Conservation (phyloP, 1,284 basidiomycete genomes). For the Ustilago curta region DNA sequence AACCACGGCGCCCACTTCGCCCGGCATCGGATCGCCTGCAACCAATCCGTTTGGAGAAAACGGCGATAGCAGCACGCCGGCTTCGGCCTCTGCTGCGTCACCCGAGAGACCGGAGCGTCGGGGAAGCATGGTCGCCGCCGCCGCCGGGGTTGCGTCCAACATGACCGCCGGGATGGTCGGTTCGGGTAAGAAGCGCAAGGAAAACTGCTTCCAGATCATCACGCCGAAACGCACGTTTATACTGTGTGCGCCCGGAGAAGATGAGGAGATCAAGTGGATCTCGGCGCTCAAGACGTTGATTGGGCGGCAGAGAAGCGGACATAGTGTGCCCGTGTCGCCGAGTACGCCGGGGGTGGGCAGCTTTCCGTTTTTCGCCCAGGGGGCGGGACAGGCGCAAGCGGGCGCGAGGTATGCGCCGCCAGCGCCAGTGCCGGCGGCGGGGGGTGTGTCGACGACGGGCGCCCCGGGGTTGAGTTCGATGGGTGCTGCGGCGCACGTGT, state of each 20-base stretch:
- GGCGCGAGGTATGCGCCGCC: conserved; percentile 9
- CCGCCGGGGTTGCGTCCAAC: conserved; percentile 49
- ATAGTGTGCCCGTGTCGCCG: conserved; percentile 38
- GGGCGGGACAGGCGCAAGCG: too few relatives aligned
- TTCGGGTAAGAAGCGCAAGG: conserved; percentile 59
- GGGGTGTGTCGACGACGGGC: not conserved
- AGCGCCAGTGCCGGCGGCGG: not conserved
- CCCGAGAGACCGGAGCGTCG: conserved; percentile 41
- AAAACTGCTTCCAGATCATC: conserved; percentile 91
- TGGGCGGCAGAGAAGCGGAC: conserved; percentile 66
- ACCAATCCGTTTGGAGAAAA: conserved; percentile 42
- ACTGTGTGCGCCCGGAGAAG: conserved; percentile 93
- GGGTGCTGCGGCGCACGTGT: conserved; percentile 41
- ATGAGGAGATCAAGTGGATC: conserved; percentile 98
- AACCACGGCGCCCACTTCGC: conserved; percentile 49
- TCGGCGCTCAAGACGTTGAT: conserved; percentile 91
- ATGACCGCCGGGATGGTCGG: conserved; percentile 43
- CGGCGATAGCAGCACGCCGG: conserved; percentile 20
- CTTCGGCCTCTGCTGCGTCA: conserved; percentile 3
- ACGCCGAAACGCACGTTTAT: conserved; percentile 90
- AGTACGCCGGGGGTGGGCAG: conserved; percentile 13
- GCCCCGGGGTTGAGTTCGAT: conserved; percentile 43
- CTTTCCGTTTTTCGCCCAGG: conserved; percentile 30
- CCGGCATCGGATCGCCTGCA: conserved; percentile 34
- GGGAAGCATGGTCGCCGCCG: conserved; percentile 48